A percentile compares a stretch with the other conserved stretches of the same genome.
Evolutionary conservation across 202 grass and related monocot genomes (phyloP).

Genomic region (Schoenoplectus tabernaemontani): DNA sequence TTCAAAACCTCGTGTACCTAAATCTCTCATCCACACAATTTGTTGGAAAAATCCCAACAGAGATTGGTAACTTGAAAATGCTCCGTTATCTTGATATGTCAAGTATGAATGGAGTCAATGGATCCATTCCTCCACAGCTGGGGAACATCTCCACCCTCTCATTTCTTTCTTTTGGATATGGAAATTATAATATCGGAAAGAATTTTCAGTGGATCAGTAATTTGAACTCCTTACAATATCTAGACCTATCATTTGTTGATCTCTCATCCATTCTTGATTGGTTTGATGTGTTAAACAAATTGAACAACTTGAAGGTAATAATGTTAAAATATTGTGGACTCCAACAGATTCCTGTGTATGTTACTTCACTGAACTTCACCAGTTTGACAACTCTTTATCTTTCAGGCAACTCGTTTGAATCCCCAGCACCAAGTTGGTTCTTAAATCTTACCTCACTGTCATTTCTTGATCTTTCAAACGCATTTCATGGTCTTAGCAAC

Average conservation of each 20-base stretch:
- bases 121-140: slow-evolving; percentile 15
- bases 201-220: slow-evolving; percentile 24
- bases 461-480: slow-evolving; percentile 19
- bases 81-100: slow-evolving; percentile 37
- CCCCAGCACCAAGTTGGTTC: slow-evolving; percentile 31
- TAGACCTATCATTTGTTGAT: slow-evolving; percentile 18
- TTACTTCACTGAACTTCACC: slow-evolving; percentile 32
- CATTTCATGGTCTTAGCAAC: slow-evolving; percentile 19
- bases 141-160: slow-evolving; percentile 29
- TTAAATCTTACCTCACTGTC: slow-evolving; percentile 20
- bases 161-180: slow-evolving; percentile 13
- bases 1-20: slow-evolving; percentile 23
- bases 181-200: not conserved
- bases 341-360: slow-evolving; percentile 10
- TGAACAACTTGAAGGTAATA: slow-evolving; percentile 22
- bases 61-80: slow-evolving; percentile 29
- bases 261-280: slow-evolving; percentile 15
- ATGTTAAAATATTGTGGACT: slow-evolving; percentile 16
- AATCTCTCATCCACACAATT: slow-evolving; percentile 27
- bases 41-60: slow-evolving; percentile 4
- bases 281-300: slow-evolving; percentile 32
- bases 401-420: slow-evolving; percentile 17
- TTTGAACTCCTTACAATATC: slow-evolving; percentile 27
- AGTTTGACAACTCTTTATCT: slow-evolving; percentile 14
- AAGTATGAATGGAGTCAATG: not conserved